These are phyloP conservation scores for Plasmodium berghei DNA, from an alignment of 169 alveolate genomes.

Conservation along the genomic window DNA sequence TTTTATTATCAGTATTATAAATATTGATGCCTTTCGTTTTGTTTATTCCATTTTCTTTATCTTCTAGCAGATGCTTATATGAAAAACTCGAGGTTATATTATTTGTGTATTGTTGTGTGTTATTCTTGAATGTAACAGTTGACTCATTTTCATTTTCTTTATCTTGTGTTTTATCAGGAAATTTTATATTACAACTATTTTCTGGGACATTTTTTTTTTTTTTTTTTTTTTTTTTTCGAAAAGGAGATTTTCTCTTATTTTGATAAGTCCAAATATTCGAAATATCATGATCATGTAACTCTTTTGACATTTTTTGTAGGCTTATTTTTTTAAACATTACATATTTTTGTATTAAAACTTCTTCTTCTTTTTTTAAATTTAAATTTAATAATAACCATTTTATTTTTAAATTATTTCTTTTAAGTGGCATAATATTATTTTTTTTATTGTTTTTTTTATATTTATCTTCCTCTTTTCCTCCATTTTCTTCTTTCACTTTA, in stretches of 20 bases:
- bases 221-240: not conserved
- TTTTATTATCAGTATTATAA: too few relatives aligned
- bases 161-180: not conserved
- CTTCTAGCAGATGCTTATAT: too few relatives aligned
- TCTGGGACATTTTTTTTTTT: not conserved
- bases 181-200: not conserved
- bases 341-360: conserved; percentile 48
- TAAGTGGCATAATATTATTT: not conserved
- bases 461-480: not conserved
- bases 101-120: too few relatives aligned
- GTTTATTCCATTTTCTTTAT: too few relatives aligned
- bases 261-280: not conserved
- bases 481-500: not conserved
- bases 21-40: too few relatives aligned
- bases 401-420: conserved; percentile 60
- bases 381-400: conserved; percentile 65
- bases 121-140: too few relatives aligned
- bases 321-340: conserved; percentile 30
- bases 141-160: not conserved
- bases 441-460: conserved; percentile 19
- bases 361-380: conserved; percentile 66
- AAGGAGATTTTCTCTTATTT: not conserved
- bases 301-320: conserved; percentile 11
- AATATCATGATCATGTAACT: too few relatives aligned
- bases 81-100: too few relatives aligned